phyloP scores from a whole-genome alignment of 352 stramenopile species.

The Pythium coloratum region DNA sequence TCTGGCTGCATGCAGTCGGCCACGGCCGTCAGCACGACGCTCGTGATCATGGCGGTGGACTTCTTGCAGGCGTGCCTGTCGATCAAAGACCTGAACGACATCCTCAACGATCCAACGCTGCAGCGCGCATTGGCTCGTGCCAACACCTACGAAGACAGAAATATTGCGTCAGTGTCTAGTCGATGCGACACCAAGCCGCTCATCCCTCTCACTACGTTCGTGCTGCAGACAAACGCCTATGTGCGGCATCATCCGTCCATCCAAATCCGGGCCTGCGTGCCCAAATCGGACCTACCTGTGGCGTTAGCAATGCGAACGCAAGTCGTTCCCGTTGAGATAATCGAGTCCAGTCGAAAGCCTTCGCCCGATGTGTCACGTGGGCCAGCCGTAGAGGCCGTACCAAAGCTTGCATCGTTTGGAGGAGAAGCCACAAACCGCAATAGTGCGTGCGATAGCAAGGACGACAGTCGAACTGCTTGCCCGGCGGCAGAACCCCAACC shows the following conservation, averaged over 20 bases:
- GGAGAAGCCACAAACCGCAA: no score
- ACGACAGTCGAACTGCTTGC: not conserved
- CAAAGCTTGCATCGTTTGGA: no score
- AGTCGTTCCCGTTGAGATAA: not conserved
- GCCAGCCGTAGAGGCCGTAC: no score
- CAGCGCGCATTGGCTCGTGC: no score
- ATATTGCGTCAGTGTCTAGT: no score
- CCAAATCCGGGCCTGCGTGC: not conserved
- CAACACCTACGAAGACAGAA: no score
- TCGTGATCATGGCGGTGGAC: slow-evolving; percentile 30
- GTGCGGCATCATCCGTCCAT: slow-evolving; percentile 10
- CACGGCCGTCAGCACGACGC: slow-evolving; percentile 17
- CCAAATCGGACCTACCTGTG: not conserved
- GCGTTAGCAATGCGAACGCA: not conserved
- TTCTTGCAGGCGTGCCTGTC: slow-evolving; percentile 17
- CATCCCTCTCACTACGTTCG: slow-evolving; percentile 5
- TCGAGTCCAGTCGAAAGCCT: no score
- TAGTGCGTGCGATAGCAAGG: not conserved
- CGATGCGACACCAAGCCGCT: not conserved
- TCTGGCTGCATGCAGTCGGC: slow-evolving; percentile 33
- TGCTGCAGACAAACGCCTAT: slow-evolving; percentile 2
- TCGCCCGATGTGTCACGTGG: no score
- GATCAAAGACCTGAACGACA: slow-evolving; percentile 16
- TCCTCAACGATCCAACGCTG: slow-evolving; percentile 44
- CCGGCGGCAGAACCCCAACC: not conserved